Base-by-base conservation (phyloP, 306 rosid species). In the Fragaria iinumae region DNA sequence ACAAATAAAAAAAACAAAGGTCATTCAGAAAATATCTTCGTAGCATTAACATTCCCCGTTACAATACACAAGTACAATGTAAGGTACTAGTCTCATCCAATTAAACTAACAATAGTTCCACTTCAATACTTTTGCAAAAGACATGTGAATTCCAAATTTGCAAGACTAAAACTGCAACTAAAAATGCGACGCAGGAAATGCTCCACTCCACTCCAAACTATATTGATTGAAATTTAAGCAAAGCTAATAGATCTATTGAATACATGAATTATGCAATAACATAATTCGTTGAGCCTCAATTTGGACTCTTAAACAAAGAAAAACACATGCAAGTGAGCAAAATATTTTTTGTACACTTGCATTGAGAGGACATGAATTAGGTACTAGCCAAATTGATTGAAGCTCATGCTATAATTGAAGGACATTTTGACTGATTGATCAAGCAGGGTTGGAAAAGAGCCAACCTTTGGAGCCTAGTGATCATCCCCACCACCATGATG, bases 381-480 rank as follows among this genome's bases (percentile, higher is more conserved):
- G 17, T 32, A 21, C 12, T 11, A 6, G 32, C 34, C 4, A 25
- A 25, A 16, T 8, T 64, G 69, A 34, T 65, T 8, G 69, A 17
- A 65, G 65, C 49, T 20, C 32, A 25, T 11, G 17, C 4, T 14
- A 55, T 14, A 38, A 56, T 39, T 21, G 76, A 8, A 38, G 20
- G 49, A 21, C 17, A 55, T 38, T 43, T 39, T 56, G 77, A 57
- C 75, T 29, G 77, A 53, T 29, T 49, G 34, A 63, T 63, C 21
- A 62, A 29, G 11, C 41, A 29, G 34, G 69, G 63, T 64, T 36
- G 50, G 50, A 0, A 55, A 36, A 32, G 69, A 50, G 52, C 60
- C 50, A 12, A 25, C 12, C 39, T 17, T 4, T 23, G 77, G 55
- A 39, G 68, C 13, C 38, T 23, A 62, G 80, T 27, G 43, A 7